A percentile compares a stretch with the other conserved stretches of the same genome.
These are phyloP conservation scores for Heliamphora pulchella DNA, from an alignment of 179 eudicot genomes.

Conservation along the genomic window DNA sequence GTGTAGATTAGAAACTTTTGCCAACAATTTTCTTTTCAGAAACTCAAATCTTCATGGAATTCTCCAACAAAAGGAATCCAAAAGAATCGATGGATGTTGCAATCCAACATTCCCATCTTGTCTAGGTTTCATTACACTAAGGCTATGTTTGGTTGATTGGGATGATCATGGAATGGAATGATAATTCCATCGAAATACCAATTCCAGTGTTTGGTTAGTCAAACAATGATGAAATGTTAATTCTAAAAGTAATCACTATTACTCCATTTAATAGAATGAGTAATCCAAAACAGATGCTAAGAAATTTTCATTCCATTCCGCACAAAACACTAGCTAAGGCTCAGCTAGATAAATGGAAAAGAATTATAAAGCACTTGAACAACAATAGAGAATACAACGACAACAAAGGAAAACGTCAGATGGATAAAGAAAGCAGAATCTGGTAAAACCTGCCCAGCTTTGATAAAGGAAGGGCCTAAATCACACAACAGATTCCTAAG, in stretches of 20 bases:
- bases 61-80: not conserved
- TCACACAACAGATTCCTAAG: constrained; percentile 78
- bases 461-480: constrained; percentile 91
- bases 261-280: too few species aligned
- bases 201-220: too few species aligned
- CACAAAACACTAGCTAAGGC: not conserved
- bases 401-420: not conserved
- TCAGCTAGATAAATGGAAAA: not conserved
- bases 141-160: not conserved
- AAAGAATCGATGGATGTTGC: not conserved
- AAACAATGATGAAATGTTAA: too few species aligned
- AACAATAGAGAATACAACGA: not conserved
- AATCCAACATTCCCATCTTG: not conserved
- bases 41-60: not conserved
- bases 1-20: not conserved
- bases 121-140: constrained; percentile 5
- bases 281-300: too few species aligned
- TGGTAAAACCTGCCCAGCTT: constrained; percentile 84
- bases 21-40: not conserved
- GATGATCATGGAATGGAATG: too few species aligned
- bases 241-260: too few species aligned
- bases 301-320: too few species aligned
- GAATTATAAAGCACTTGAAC: not conserved
- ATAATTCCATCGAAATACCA: too few species aligned
- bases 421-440: not conserved